Percentiles rank a stretch among this genome's conserved stretches.
Evolutionary conservation across 2,329 filamentous ascomycete genomes (phyloP).

Genomic region (Venturia asperata): DNA sequence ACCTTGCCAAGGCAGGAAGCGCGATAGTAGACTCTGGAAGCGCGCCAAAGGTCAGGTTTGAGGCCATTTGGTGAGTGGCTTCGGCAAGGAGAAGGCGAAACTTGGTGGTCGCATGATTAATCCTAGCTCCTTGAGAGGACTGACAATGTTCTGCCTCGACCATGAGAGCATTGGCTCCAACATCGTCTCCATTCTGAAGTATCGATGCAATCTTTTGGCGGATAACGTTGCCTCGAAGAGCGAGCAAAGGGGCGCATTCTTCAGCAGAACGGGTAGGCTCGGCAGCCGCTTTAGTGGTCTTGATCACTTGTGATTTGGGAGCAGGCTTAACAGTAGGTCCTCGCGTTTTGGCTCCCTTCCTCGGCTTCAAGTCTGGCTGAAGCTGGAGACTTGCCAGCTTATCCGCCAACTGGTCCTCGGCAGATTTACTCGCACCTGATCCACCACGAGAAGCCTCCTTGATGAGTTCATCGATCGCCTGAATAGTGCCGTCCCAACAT

Average conservation of each 20-base stretch:
- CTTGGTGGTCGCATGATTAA: slow-evolving; percentile 43
- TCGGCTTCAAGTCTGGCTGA: neutral
- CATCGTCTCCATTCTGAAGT: neutral
- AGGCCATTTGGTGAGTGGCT: slow-evolving; percentile 65
- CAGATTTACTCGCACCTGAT: neutral
- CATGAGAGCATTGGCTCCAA: slow-evolving; percentile 3
- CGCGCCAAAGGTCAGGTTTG: slow-evolving; percentile 79
- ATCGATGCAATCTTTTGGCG: neutral
- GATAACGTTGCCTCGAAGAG: neutral
- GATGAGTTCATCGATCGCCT: neutral
- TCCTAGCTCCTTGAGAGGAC: neutral
- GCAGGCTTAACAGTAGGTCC: neutral
- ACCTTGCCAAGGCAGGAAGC: slow-evolving; percentile 52
- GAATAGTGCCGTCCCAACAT: slow-evolving; percentile 5
- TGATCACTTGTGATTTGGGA: neutral
- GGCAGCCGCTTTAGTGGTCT: neutral
- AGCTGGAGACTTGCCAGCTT: slow-evolving; percentile 13
- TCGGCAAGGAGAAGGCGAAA: slow-evolving; percentile 60
- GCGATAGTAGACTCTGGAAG: slow-evolving; percentile 90
- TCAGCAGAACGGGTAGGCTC: neutral
- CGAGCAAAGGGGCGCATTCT: slow-evolving; percentile 3
- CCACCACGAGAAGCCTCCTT: neutral
- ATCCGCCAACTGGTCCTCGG: slow-evolving; percentile 12
- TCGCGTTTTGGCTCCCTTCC: slow-evolving; percentile 1
- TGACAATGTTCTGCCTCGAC: neutral